These are phyloP conservation scores for Amaranthus hypochondriacus DNA, from an alignment of 148 eudicot genomes.

Conservation along the genomic window DNA sequence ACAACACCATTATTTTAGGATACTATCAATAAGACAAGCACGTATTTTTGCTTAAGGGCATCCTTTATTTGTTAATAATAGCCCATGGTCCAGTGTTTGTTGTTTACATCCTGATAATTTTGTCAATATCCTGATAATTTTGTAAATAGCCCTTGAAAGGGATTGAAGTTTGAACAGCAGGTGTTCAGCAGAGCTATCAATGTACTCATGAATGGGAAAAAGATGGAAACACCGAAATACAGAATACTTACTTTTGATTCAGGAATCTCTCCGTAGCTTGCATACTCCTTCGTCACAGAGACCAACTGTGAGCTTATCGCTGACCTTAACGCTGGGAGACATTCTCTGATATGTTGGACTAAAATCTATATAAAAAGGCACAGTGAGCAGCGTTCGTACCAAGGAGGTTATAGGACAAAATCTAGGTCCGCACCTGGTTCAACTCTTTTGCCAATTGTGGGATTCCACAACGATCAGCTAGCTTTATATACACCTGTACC, in stretches of 20 bases:
- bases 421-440: constrained; percentile 63
- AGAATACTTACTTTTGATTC: constrained; percentile 60
- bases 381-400: constrained; percentile 12
- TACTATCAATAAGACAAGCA: background rate
- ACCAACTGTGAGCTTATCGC: constrained; percentile 71
- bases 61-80: background rate
- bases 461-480: constrained; percentile 85
- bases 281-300: constrained; percentile 82
- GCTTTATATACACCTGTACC: constrained; percentile 63
- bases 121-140: background rate
- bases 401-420: constrained; percentile 16
- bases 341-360: constrained; percentile 79
- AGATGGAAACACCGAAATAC: background rate
- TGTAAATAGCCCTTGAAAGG: background rate
- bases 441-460: constrained; percentile 89
- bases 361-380: constrained; percentile 52
- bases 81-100: background rate
- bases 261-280: constrained; percentile 89
- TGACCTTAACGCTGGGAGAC: constrained; percentile 82
- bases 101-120: background rate
- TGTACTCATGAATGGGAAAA: background rate
- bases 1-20: background rate
- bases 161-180: background rate
- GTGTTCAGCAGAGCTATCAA: background rate
- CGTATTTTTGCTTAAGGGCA: background rate